These are phyloP conservation scores for Vitis rupestris DNA, from an alignment of 164 flowering plant genomes.

Conservation along the genomic window DNA sequence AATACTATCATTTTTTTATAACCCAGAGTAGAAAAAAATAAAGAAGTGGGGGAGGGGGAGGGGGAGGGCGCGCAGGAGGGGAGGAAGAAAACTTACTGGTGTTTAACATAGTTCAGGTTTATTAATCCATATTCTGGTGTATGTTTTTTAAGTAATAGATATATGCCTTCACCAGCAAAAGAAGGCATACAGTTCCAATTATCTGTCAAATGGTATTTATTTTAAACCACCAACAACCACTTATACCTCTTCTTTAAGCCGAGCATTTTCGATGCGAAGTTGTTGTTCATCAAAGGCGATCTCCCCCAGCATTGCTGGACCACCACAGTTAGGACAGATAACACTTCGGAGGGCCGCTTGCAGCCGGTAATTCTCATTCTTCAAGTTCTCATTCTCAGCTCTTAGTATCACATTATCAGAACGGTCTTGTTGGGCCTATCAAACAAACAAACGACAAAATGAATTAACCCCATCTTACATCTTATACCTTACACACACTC, in stretches of 20 bases:
- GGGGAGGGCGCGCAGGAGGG: too few relatives aligned
- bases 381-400: conserved; percentile 71
- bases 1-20: too few relatives aligned
- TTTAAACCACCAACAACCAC: background rate
- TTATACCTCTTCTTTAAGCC: conserved; percentile 88
- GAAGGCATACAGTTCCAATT: too few relatives aligned
- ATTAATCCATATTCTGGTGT: too few relatives aligned
- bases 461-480: conserved; percentile 1
- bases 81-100: too few relatives aligned
- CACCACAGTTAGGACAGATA: conserved; percentile 81
- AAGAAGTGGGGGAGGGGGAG: too few relatives aligned
- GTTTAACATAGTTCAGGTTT: too few relatives aligned
- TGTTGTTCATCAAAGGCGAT: conserved; percentile 77
- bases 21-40: too few relatives aligned
- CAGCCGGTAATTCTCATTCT: conserved; percentile 72
- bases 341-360: conserved; percentile 64
- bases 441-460: background rate
- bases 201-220: too few relatives aligned
- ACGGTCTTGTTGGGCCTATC: conserved; percentile 88
- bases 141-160: too few relatives aligned
- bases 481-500: too few relatives aligned
- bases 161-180: too few relatives aligned
- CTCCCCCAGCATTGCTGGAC: conserved; percentile 67
- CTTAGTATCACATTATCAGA: conserved; percentile 69
- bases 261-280: conserved; percentile 81